phyloP scores from a whole-genome alignment of 208 protist genomes.

The Trypanosoma platydactyli region DNA sequence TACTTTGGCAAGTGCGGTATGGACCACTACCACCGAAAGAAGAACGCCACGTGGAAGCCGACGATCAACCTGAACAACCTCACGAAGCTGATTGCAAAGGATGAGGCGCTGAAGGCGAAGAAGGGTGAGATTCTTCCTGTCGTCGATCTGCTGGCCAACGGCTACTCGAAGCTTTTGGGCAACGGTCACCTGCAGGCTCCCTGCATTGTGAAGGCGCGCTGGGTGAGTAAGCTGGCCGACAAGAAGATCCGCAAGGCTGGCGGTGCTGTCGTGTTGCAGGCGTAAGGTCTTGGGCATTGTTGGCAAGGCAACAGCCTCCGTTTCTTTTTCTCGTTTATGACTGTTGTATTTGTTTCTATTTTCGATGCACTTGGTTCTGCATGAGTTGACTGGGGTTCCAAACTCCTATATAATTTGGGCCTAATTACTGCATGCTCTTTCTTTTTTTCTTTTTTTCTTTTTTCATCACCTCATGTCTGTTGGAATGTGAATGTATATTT shows the following conservation, averaged over 20 bases:
- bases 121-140: slow-evolving; percentile 94
- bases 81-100: slow-evolving; percentile 96
- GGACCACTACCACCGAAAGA: slow-evolving; percentile 96
- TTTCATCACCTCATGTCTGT: not conserved
- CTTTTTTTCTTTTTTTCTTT: slow-evolving; percentile 7
- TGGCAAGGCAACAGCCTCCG: too few species aligned
- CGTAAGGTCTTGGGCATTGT: slow-evolving; percentile 23
- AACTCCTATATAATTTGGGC: slow-evolving; percentile 11
- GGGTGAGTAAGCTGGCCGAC: slow-evolving; percentile 98
- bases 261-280: slow-evolving; percentile 97
- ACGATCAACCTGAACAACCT: slow-evolving; percentile 99
- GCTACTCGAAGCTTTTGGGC: slow-evolving; percentile 99
- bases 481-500: too few species aligned
- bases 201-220: slow-evolving; percentile 99
- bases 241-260: slow-evolving; percentile 99
- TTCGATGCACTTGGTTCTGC: too few species aligned
- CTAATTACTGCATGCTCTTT: slow-evolving; percentile 2
- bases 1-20: slow-evolving; percentile 99
- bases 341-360: too few species aligned
- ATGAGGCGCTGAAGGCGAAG: slow-evolving; percentile 78
- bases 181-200: slow-evolving; percentile 98
- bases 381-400: slow-evolving; percentile 50
- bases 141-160: slow-evolving; percentile 96
- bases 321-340: too few species aligned
- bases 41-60: slow-evolving; percentile 94